Conservation (phyloP, 441 rosid genomes). For the Geranium incanum region DNA sequence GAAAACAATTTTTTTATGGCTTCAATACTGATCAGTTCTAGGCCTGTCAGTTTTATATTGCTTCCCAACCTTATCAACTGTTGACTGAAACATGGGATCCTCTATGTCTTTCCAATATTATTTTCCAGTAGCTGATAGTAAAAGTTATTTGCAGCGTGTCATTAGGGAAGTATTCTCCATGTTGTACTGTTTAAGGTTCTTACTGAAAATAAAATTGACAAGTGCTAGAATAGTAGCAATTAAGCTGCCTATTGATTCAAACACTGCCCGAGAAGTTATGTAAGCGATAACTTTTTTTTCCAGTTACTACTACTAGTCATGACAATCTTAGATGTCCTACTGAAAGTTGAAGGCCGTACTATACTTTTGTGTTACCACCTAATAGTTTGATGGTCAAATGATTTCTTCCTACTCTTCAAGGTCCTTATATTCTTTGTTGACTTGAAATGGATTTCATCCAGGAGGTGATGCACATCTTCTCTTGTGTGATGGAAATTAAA, state of each 20-base stretch:
- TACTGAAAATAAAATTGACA: neutral
- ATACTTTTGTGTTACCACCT: neutral
- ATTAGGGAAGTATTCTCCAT: neutral
- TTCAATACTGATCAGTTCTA: conserved; percentile 1
- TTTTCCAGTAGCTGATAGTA: neutral
- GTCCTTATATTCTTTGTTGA: neutral
- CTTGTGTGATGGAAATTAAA: neutral
- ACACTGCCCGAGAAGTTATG: neutral
- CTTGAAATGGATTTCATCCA: neutral
- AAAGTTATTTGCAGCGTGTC: neutral
- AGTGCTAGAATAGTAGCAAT: neutral
- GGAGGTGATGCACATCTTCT: neutral
- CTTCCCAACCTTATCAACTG: conserved; percentile 1
- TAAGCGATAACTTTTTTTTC: neutral
- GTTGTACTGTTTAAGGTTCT: neutral
- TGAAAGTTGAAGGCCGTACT: neutral
- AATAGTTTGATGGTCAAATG: conserved; percentile 4
- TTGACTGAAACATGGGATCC: neutral
- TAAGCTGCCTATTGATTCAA: conserved; percentile 6
- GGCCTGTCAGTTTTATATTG: neutral
- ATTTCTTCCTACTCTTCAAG: neutral
- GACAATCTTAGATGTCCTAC: too few species aligned
- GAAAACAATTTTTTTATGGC: neutral
- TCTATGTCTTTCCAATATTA: neutral
- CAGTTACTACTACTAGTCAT: too few species aligned